Base-by-base conservation (phyloP, 805 yeast genomes). In the Starmerella asiatica region DNA sequence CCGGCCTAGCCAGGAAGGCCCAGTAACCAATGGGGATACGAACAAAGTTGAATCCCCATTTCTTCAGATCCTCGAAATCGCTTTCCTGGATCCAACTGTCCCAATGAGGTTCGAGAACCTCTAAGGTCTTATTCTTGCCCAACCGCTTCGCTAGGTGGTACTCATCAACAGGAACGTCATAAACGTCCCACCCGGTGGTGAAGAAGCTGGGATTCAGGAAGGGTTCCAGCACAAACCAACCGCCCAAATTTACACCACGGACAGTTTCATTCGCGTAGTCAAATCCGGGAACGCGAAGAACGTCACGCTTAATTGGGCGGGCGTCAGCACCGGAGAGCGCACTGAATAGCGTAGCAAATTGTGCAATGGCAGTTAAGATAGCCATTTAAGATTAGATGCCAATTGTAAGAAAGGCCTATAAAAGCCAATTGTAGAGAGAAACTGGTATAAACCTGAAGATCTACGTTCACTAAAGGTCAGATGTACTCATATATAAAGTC, bases 211-310 rank as follows among this genome's bases (percentile, higher is more conserved):
- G 94, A 1, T 85, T 80, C 50, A 84, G 82, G 57, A 69, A 83
- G 1, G 94, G 83, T 59, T 84, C 94, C 23, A 83, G 58, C 1
- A 82, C 81, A 34, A 84, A 68, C 94, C 94, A 83, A 31, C 94
- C 94, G 43, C 94, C 94, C 18, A 84, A 59, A 53, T 78, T 77
- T 29, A 84, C 85, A 51, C 94, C 94, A 31, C 70, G 57, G 31
- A 71, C 59, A 0, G 61, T 61, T 23, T 32, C 36, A 17, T 41
- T 18, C 14, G 54, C 51, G 40, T 59, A 59, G 30, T 49, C 44
- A 11, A 23, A 23, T 7, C 26, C 26, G 26, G 26, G 9, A 7
- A 23, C 11, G 9, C 9, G 7, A 23, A 7, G 9, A 11, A 23
- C 26, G 11, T 23, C 26, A 23, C 26, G 26, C n/a, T n/a, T n/a